Conservation (phyloP, 352 stramenopile species). For the Globisporangium lucens region DNA sequence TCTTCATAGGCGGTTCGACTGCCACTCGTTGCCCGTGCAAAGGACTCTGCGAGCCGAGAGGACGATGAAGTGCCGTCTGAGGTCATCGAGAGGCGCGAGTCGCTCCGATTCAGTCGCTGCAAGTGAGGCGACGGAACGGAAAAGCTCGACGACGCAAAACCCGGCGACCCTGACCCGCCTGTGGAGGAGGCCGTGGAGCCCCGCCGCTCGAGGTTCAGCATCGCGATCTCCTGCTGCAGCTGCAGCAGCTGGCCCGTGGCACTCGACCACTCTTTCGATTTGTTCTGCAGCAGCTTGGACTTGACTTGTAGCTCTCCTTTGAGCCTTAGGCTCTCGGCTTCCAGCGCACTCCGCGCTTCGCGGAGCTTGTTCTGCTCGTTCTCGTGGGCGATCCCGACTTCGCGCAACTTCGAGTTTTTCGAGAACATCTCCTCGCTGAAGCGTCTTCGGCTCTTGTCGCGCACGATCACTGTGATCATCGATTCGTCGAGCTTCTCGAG, state of each 20-base stretch:
- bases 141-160: not conserved
- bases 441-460: conserved; percentile 59
- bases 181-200: not conserved
- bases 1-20: not conserved
- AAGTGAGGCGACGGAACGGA: not conserved
- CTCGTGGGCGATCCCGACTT: conserved; percentile 40
- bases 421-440: conserved; percentile 60
- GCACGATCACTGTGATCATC: conserved; percentile 33
- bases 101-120: not conserved
- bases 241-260: conserved; percentile 74
- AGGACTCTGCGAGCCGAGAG: not conserved
- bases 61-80: not conserved
- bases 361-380: conserved; percentile 54
- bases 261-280: conserved; percentile 77
- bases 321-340: conserved; percentile 69
- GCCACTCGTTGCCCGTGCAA: not conserved
- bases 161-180: not conserved
- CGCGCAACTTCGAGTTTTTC: conserved; percentile 48
- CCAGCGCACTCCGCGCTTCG: conserved; percentile 51
- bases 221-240: conserved; percentile 77
- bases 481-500: conserved; percentile 64
- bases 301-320: conserved; percentile 80
- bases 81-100: not conserved
- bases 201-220: conserved; percentile 67
- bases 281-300: conserved; percentile 79